Evolutionary conservation across 2,329 filamentous ascomycete genomes (phyloP).

Genomic region (Oidium heveae): DNA sequence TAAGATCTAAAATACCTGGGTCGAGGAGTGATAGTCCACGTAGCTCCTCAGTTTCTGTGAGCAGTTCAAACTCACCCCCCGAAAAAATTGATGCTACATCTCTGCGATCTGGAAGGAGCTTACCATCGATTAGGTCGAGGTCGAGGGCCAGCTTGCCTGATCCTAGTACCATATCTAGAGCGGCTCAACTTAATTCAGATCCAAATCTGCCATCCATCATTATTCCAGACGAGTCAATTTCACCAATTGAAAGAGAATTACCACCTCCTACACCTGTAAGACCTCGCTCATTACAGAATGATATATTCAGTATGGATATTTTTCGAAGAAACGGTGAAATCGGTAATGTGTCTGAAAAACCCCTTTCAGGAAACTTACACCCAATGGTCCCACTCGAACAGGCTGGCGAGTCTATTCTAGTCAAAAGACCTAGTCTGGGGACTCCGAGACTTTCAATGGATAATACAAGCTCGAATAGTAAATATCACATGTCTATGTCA

Average conservation of each 20-base stretch:
- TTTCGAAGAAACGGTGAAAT: constrained; percentile 78
- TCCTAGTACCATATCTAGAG: constrained; percentile 9
- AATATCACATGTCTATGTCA: constrained; percentile 26
- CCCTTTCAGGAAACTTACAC: constrained; percentile 41
- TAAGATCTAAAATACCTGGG: constrained; percentile 76
- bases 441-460: not conserved
- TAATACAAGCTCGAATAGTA: not conserved
- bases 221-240: constrained; percentile 17
- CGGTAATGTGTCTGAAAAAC: constrained; percentile 78
- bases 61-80: constrained; percentile 28
- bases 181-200: not conserved
- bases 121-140: constrained; percentile 21
- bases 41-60: constrained; percentile 32
- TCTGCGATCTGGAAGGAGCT: constrained; percentile 44
- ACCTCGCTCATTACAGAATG: constrained; percentile 44
- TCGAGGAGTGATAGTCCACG: constrained; percentile 57
- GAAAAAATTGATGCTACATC: constrained; percentile 54
- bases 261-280: constrained; percentile 73
- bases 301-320: constrained; percentile 42
- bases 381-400: constrained; percentile 33
- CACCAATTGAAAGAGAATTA: constrained; percentile 24
- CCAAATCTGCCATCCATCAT: constrained; percentile 4
- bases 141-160: constrained; percentile 20
- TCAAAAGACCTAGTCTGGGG: constrained; percentile 29
- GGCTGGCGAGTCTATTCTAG: constrained; percentile 71